A percentile compares a stretch with the other conserved stretches of the same genome.
Evolutionary conservation across 331 rosid genomes (phyloP).

Genomic region (Acacia concinna): DNA sequence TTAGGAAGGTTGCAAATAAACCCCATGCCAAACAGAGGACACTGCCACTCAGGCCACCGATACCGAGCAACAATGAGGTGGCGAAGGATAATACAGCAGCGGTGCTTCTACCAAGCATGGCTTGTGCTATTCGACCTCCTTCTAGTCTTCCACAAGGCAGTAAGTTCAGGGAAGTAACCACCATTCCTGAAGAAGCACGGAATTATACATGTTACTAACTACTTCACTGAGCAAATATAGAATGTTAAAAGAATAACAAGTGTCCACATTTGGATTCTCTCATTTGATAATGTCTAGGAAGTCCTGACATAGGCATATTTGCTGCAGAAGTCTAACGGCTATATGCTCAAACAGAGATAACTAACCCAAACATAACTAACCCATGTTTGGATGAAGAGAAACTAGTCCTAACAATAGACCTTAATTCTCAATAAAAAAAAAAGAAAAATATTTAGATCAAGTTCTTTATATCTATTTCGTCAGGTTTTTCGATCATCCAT

Average conservation of each 20-base stretch:
- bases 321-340: not conserved
- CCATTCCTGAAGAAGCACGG: constrained; percentile 66
- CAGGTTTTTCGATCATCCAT: too few species aligned
- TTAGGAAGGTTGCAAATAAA: constrained; percentile 81
- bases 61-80: constrained; percentile 73
- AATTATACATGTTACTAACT: not conserved
- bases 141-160: constrained; percentile 88
- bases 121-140: constrained; percentile 95
- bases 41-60: constrained; percentile 91
- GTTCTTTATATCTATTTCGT: too few species aligned
- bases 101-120: constrained; percentile 82
- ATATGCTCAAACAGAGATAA: not conserved
- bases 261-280: not conserved
- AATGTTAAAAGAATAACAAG: not conserved
- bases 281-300: not conserved
- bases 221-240: not conserved
- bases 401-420: too few species aligned
- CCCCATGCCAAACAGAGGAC: constrained; percentile 97
- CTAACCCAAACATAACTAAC: too few species aligned
- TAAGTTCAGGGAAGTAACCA: constrained; percentile 89
- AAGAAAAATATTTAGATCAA: too few species aligned
- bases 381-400: too few species aligned
- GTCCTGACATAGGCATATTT: not conserved
- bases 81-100: constrained; percentile 70
- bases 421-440: not conserved